Percentiles rank a stretch among this genome's conserved stretches.
phyloP scores from a whole-genome alignment of 768 basidiomycete genomes.

The Boletus pseudo-olivaceus region DNA sequence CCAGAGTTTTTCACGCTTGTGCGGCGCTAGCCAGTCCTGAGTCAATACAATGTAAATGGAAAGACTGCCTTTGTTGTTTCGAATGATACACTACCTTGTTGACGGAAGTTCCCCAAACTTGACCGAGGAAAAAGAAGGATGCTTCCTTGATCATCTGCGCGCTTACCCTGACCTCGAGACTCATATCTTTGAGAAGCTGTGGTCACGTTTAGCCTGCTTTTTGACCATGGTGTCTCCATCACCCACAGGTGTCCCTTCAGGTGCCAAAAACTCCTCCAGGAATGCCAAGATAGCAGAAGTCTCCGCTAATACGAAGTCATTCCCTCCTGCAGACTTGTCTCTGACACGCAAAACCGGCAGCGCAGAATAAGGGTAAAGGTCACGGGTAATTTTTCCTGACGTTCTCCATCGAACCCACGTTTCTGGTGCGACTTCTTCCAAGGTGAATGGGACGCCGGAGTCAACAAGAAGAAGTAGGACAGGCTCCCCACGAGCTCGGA shows the following conservation, averaged over 20 bases:
- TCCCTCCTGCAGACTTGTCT: conserved; percentile 3
- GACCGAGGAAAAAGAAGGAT: conserved; percentile 22
- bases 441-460: conserved; percentile 19
- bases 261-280: conserved; percentile 21
- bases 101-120: background rate
- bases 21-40: conserved; percentile 23
- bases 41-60: background rate
- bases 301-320: conserved; percentile 21
- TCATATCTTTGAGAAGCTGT: conserved; percentile 16
- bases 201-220: background rate
- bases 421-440: conserved; percentile 16
- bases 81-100: conserved; percentile 9
- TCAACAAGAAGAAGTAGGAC: conserved; percentile 25
- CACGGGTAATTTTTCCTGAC: conserved; percentile 12
- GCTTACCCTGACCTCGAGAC: conserved; percentile 15
- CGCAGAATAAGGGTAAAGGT: conserved; percentile 22
- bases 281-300: conserved; percentile 25
- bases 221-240: background rate
- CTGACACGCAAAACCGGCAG: conserved; percentile 25
- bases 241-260: conserved; percentile 14
- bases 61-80: background rate
- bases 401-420: conserved; percentile 18
- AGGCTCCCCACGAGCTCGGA: conserved; percentile 27
- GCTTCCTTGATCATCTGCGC: conserved; percentile 23
- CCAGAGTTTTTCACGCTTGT: conserved; percentile 21